phyloP scores from a whole-genome alignment of 2,329 filamentous ascomycete species.

The Pestalotiopsis sp. region DNA sequence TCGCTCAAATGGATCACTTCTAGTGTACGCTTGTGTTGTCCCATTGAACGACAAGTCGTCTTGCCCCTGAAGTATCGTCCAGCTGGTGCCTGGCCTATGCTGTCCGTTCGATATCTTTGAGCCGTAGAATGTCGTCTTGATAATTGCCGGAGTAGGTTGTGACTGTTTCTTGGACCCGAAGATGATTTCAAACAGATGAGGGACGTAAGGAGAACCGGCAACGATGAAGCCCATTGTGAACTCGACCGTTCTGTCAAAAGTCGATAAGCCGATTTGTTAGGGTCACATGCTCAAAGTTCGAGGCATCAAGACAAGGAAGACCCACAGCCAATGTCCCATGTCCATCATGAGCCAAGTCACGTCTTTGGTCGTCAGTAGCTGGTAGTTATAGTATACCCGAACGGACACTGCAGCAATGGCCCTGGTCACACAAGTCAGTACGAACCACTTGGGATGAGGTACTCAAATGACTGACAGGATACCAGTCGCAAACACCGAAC shows the following conservation, averaged over 20 bases:
- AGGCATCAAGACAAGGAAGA: neutral
- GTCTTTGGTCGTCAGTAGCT: conserved; percentile 9
- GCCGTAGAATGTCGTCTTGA: neutral
- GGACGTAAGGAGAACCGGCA: neutral
- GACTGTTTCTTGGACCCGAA: too few species aligned
- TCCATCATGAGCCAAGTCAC: conserved; percentile 13
- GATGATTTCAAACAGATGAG: neutral
- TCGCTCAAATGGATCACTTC: too few species aligned
- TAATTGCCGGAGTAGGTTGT: neutral
- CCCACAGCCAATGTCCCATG: conserved; percentile 18
- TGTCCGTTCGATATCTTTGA: neutral
- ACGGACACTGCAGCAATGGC: conserved; percentile 15
- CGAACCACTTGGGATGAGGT: neutral
- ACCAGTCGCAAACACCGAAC: conserved; percentile 24
- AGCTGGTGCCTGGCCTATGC: too few species aligned
- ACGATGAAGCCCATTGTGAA: conserved; percentile 17
- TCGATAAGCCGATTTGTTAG: neutral
- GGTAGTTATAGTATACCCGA: conserved; percentile 18
- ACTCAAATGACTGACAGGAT: conserved; percentile 18
- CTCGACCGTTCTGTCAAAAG: conserved; percentile 14
- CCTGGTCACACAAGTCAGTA: conserved; percentile 1
- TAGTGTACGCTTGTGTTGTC: too few species aligned
- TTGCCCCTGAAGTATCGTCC: too few species aligned
- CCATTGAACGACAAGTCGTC: too few species aligned
- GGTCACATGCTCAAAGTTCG: neutral